Percentiles rank a stretch among this genome's conserved stretches.
phyloP scores from a whole-genome alignment of 1,284 basidiomycete genomes.

The Trichosporon coremiiforme region DNA sequence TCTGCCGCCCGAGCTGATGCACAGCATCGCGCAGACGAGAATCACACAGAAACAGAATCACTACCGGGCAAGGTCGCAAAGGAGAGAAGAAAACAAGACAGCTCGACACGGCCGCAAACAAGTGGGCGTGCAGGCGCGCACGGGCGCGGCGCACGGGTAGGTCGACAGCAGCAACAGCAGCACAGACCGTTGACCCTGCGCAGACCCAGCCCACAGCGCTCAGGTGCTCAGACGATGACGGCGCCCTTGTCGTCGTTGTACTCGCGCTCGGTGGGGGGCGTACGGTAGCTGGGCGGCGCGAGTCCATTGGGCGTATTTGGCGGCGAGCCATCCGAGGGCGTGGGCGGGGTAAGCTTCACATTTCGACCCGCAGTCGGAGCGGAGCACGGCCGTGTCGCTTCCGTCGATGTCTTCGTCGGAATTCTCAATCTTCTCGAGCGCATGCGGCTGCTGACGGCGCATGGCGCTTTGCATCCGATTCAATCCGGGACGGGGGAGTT shows the following conservation, averaged over 20 bases:
- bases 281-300: neutral
- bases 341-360: neutral
- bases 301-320: neutral
- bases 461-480: neutral
- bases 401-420: neutral
- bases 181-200: neutral
- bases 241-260: neutral
- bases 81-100: neutral
- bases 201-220: too few species aligned
- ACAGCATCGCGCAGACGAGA: neutral
- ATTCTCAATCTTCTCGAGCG: neutral
- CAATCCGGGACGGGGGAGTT: constrained; percentile 1
- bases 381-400: constrained; percentile 10
- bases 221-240: neutral
- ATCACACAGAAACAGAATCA: neutral
- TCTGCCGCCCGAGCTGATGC: neutral
- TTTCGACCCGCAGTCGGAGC: neutral
- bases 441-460: neutral
- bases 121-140: neutral
- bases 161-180: neutral
- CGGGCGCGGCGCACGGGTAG: neutral
- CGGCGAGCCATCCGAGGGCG: constrained; percentile 1
- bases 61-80: neutral
- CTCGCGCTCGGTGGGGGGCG: too few species aligned
- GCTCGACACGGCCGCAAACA: neutral